phyloP scores from a whole-genome alignment of 2,329 filamentous ascomycete genomes.

The Fusarium illudens region DNA sequence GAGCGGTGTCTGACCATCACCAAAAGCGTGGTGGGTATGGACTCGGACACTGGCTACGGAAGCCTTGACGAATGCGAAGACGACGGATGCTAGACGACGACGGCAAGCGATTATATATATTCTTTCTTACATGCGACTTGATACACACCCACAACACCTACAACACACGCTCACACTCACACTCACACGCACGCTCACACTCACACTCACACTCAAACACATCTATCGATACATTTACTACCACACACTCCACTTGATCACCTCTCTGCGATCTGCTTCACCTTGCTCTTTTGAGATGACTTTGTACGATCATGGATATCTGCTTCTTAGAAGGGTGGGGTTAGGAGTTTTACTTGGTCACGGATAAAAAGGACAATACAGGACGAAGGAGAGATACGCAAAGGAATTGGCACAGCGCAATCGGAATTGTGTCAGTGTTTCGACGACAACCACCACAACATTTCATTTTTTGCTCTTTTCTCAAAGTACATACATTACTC shows the following conservation, averaged over 20 bases:
- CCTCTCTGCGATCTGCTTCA: conserved; percentile 12
- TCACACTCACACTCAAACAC: not conserved
- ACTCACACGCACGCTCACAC: not conserved
- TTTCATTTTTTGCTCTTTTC: conserved; percentile 20
- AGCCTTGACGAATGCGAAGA: conserved; percentile 63
- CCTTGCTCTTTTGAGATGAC: conserved; percentile 28
- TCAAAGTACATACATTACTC: conserved; percentile 24
- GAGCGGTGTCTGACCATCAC: conserved; percentile 64
- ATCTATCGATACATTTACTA: conserved; percentile 4
- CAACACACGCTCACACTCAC: not conserved
- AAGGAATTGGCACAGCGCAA: conserved; percentile 22
- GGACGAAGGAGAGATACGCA: conserved; percentile 25
- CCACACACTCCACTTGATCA: conserved; percentile 23
- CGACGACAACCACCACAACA: conserved; percentile 21
- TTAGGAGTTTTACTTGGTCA: conserved; percentile 38
- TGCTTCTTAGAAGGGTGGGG: conserved; percentile 35
- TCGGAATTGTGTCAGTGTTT: conserved; percentile 27
- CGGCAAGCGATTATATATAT: conserved; percentile 5
- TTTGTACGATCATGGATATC: conserved; percentile 43
- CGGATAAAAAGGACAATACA: conserved; percentile 40
- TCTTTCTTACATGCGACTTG: conserved; percentile 12
- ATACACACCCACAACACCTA: not conserved
- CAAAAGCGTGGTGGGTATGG: conserved; percentile 67
- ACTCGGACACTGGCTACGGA: conserved; percentile 67
- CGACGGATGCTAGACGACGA: conserved; percentile 37